Evolutionary conservation across 805 yeast species (phyloP).

Genomic region (Lipomyces oligophaga): DNA sequence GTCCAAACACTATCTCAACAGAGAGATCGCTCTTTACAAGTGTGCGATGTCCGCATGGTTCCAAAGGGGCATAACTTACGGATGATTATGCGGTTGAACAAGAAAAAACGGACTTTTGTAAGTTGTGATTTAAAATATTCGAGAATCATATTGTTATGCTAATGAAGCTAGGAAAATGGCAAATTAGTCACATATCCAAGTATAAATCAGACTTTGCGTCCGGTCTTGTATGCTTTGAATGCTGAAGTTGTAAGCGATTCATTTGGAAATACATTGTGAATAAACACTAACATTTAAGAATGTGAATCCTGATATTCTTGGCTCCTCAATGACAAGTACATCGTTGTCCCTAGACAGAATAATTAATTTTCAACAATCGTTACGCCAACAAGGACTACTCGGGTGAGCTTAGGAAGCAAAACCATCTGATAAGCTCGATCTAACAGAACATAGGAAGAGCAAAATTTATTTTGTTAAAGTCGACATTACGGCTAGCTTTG

Average conservation of each 20-base stretch:
- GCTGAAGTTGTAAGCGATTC: no score
- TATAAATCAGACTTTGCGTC: no score
- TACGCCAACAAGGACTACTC: background rate
- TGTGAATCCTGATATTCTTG: background rate
- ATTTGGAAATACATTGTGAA: no score
- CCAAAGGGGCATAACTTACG: conserved; percentile 27
- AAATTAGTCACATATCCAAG: no score
- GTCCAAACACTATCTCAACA: conserved; percentile 40
- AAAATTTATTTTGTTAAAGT: conserved; percentile 56
- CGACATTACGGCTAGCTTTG: conserved; percentile 76
- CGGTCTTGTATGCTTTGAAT: no score
- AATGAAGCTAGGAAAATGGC: no score
- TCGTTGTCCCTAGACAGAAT: background rate
- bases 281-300: no score
- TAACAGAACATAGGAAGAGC: no score
- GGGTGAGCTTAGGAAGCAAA: background rate
- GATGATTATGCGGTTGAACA: conserved; percentile 24
- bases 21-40: conserved; percentile 41
- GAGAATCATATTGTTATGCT: no score
- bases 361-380: background rate
- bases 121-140: no score
- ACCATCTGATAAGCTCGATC: no score
- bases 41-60: conserved; percentile 35
- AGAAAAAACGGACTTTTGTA: conserved; percentile 4
- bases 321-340: conserved; percentile 17